Conservation (phyloP, 2,329 filamentous ascomycete species). For the Lachnellula suecica region DNA sequence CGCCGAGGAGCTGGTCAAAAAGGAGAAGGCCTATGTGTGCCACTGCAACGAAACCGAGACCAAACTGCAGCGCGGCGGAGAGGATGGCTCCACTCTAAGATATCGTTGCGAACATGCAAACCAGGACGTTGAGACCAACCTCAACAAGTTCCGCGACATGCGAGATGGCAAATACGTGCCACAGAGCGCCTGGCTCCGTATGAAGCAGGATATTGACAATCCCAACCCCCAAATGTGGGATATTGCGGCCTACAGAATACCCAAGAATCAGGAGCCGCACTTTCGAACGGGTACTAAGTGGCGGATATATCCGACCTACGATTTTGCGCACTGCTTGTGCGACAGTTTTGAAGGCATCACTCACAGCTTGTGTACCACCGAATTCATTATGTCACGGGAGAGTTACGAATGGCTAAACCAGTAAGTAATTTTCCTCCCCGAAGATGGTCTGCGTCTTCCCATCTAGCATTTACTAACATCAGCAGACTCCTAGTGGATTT, state of each 20-base stretch:
- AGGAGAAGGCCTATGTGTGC: conserved; percentile 76
- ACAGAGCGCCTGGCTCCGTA: conserved; percentile 76
- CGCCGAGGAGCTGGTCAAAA: conserved; percentile 75
- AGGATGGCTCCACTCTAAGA: conserved; percentile 53
- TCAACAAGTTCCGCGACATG: conserved; percentile 75
- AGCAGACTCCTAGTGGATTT: conserved; percentile 78
- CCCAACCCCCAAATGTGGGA: conserved; percentile 95
- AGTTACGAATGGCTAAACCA: conserved; percentile 76
- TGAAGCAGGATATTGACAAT: conserved; percentile 82
- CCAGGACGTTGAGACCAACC: conserved; percentile 55
- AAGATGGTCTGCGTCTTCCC: background rate
- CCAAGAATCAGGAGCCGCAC: conserved; percentile 61
- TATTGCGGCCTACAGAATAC: conserved; percentile 80
- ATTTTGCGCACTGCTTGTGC: conserved; percentile 85
- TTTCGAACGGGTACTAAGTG: conserved; percentile 76
- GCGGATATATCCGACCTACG: conserved; percentile 91
- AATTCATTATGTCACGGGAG: conserved; percentile 77
- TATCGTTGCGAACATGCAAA: conserved; percentile 78
- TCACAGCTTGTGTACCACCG: conserved; percentile 85
- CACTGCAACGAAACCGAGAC: conserved; percentile 77
- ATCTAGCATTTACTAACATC: background rate
- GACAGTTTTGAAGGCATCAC: conserved; percentile 89
- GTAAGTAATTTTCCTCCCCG: background rate
- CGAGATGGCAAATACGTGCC: conserved; percentile 83
- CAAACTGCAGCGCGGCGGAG: conserved; percentile 79